Percentiles rank a stretch among this genome's conserved stretches.
phyloP scores from a whole-genome alignment of 2,329 filamentous ascomycete species.

The Dactylellina haptotyla region DNA sequence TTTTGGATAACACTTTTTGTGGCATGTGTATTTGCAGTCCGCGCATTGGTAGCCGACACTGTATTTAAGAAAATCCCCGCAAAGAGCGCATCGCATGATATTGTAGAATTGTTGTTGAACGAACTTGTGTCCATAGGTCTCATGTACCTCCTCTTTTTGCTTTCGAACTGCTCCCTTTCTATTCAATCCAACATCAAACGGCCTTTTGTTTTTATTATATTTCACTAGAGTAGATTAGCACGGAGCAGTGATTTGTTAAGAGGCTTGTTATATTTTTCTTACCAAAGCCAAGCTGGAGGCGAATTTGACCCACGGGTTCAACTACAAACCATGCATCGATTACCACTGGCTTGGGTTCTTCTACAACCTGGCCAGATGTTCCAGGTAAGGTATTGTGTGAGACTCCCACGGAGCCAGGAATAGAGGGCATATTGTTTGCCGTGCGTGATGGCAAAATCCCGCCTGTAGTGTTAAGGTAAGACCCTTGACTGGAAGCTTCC shows the following conservation, averaged over 20 bases:
- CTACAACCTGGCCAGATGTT: conserved; percentile 6
- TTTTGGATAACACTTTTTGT: conserved; percentile 94
- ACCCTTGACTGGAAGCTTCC: conserved; percentile 63
- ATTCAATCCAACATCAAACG: conserved; percentile 87
- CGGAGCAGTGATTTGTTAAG: conserved; percentile 34
- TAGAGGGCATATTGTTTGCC: conserved; percentile 65
- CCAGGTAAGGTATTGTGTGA: conserved; percentile 62
- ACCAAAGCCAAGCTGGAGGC: conserved; percentile 87
- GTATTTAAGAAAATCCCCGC: conserved; percentile 98
- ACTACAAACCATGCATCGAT: conserved; percentile 96
- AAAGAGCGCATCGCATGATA: conserved; percentile 98
- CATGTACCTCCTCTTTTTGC: conserved; percentile 96
- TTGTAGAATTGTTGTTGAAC: conserved; percentile 99
- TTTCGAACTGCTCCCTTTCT: conserved; percentile 96
- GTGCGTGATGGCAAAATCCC: conserved; percentile 68
- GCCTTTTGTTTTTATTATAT: conserved; percentile 82
- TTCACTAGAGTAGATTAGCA: conserved; percentile 69
- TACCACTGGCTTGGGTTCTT: conserved; percentile 45
- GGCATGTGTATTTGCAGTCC: conserved; percentile 99
- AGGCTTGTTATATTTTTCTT: conserved; percentile 59
- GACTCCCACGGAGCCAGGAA: conserved; percentile 64
- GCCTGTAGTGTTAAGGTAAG: conserved; percentile 53
- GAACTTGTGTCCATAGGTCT: conserved; percentile 99
- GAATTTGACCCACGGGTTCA: conserved; percentile 91
- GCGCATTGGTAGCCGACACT: conserved; percentile 99